A percentile compares a stretch with the other conserved stretches of the same genome.
Evolutionary conservation across 352 stramenopile genomes (phyloP).

Genomic region (Pythium plurisporium): DNA sequence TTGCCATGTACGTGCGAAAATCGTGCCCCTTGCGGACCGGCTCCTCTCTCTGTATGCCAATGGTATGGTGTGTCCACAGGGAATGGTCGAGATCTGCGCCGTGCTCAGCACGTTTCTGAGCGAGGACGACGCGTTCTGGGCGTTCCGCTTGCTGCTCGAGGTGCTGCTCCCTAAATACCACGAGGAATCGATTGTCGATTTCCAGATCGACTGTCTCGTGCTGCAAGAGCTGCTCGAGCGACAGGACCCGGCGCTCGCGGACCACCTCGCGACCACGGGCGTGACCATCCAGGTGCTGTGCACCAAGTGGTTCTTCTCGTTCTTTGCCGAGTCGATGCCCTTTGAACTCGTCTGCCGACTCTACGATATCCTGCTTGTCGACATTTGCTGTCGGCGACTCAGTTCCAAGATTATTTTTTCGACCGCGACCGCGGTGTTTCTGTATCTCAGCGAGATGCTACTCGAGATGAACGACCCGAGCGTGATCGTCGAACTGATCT

Average conservation of each 20-base stretch:
- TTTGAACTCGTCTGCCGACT: conserved; percentile 74
- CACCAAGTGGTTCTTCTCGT: conserved; percentile 85
- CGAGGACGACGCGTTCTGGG: conserved; percentile 78
- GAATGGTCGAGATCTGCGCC: conserved; percentile 78
- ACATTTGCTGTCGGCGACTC: conserved; percentile 52
- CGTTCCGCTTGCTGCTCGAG: conserved; percentile 67
- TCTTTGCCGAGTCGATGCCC: conserved; percentile 80
- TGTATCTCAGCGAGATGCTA: conserved; percentile 68
- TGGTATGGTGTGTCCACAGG: conserved; percentile 21
- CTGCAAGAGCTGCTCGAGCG: conserved; percentile 63
- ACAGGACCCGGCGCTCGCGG: conserved; percentile 44
- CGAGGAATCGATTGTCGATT: conserved; percentile 72
- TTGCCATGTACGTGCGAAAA: conserved; percentile 57
- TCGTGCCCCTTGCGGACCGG: too few species aligned
- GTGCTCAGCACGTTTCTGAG: conserved; percentile 72
- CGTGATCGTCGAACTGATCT: conserved; percentile 70
- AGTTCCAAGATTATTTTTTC: conserved; percentile 73
- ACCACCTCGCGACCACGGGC: conserved; percentile 52
- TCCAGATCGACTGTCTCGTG: conserved; percentile 79
- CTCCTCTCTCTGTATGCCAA: too few species aligned
- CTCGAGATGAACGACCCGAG: conserved; percentile 71
- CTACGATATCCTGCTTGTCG: conserved; percentile 70
- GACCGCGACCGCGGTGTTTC: conserved; percentile 62
- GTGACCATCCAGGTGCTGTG: conserved; percentile 75
- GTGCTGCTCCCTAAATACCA: conserved; percentile 76